phyloP scores from a whole-genome alignment of 176 grass and related monocot species.

The Themeda triandra region DNA sequence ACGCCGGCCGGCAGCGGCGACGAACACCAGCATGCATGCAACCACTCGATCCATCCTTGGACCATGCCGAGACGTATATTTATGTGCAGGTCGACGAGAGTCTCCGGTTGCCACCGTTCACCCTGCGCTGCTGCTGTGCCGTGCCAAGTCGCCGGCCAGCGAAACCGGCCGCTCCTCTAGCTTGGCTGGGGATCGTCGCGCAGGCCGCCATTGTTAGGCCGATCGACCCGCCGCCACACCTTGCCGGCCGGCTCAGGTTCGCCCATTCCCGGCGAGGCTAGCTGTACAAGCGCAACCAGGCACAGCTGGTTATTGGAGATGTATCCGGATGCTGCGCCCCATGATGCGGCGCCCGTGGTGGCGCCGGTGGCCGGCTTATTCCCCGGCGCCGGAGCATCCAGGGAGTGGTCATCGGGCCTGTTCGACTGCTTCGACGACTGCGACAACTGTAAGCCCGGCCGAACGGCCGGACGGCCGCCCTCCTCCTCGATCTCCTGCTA shows the following conservation, averaged over 20 bases:
- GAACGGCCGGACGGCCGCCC: too few relatives aligned
- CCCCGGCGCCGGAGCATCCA: background rate
- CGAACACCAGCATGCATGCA: background rate
- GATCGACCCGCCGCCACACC: too few relatives aligned
- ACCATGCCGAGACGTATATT: background rate
- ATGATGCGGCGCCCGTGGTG: background rate
- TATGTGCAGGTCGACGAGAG: background rate
- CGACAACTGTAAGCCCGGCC: slow-evolving; percentile 11
- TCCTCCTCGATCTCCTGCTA: too few relatives aligned
- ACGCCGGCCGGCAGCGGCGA: background rate
- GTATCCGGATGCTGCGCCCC: background rate
- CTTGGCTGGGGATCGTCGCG: too few relatives aligned
- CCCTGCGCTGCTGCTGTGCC: too few relatives aligned
- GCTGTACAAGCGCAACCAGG: background rate
- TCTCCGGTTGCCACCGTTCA: background rate
- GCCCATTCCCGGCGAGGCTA: background rate
- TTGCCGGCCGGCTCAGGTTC: background rate
- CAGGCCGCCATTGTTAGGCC: background rate
- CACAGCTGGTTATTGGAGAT: background rate
- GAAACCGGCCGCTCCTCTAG: background rate
- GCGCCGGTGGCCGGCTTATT: background rate
- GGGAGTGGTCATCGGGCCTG: slow-evolving; percentile 45
- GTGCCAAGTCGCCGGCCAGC: background rate
- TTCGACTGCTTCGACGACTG: slow-evolving; percentile 56
- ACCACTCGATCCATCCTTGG: background rate